These are phyloP conservation scores for Trichoderma sp. DNA, from an alignment of 2,329 filamentous ascomycete genomes.

Conservation along the genomic window DNA sequence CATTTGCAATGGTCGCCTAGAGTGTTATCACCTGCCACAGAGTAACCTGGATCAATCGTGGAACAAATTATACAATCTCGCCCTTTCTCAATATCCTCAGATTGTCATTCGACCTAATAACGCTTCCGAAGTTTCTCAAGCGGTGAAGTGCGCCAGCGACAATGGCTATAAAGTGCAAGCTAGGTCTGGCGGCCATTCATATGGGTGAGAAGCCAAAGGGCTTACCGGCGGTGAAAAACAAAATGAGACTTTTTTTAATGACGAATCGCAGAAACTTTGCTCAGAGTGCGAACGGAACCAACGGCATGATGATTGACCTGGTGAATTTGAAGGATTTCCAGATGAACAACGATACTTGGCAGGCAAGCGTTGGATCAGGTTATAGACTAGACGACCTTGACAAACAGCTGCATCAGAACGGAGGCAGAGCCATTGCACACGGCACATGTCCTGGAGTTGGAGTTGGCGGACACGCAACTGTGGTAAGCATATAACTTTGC, in stretches of 20 bases:
- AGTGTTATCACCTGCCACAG: slow-evolving; percentile 37
- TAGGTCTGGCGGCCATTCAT: slow-evolving; percentile 66
- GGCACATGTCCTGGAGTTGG: slow-evolving; percentile 62
- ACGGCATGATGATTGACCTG: slow-evolving; percentile 54
- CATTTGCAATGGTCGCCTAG: slow-evolving; percentile 47
- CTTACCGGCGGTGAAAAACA: neutral
- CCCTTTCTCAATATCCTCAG: slow-evolving; percentile 50
- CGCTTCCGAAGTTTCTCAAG: slow-evolving; percentile 55
- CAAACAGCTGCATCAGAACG: slow-evolving; percentile 50
- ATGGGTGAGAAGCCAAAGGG: slow-evolving; percentile 48
- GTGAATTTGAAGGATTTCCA: slow-evolving; percentile 53
- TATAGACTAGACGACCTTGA: slow-evolving; percentile 55
- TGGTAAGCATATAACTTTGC: slow-evolving; percentile 42
- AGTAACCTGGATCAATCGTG: slow-evolving; percentile 35
- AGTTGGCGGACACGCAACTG: slow-evolving; percentile 60
- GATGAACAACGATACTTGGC: slow-evolving; percentile 55
- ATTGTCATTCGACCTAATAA: slow-evolving; percentile 59
- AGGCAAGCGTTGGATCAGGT: slow-evolving; percentile 58
- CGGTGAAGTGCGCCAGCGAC: slow-evolving; percentile 58
- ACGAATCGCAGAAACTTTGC: slow-evolving; percentile 41
- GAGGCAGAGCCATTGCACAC: slow-evolving; percentile 59
- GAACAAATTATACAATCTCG: slow-evolving; percentile 58
- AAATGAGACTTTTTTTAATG: neutral
- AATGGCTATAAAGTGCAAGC: slow-evolving; percentile 59
- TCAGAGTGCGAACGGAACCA: slow-evolving; percentile 48